Evolutionary conservation across 805 yeast genomes (phyloP), one percentile per base, ranked within the genome.

Genomic region (Schizosaccharomyces lindneri): DNA sequence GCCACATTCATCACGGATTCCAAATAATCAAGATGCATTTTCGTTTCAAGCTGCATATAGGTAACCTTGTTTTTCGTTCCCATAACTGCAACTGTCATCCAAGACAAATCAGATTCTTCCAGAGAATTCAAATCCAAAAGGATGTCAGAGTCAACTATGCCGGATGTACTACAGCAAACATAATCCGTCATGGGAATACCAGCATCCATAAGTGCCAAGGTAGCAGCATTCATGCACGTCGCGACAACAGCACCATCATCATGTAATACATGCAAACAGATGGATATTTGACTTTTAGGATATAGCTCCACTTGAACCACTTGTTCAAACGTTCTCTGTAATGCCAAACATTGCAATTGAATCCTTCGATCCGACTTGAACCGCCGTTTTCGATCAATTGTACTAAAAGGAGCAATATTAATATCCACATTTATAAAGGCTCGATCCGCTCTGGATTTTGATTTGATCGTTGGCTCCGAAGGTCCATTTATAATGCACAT

Each of bases 181-280:
- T 87, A 89, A 70, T 93, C 97, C 68, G 84, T 85, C 84, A 93
- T 83, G 4, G 96, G 84, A 59, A 93, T 83, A 60, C 97, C 97
- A 1, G 97, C 97, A 72, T 93, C 97, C 43, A 93, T 81, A 55
- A 93, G 75, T 0, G 95, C 97, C 66, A 93, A 73, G 0, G 96
- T 87, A 55, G 86, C 79, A 9, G 97, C 86, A 69, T 93, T 93
- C 55, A 87, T 77, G 65, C 93, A 80, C 0, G 85, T 77, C 0
- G 95, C 80, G 65, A 90, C 71, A 31, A 90, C 69, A 0, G 43
- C 60, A 48, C 98, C 98, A 68, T 93, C 98, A 68, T 87, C 87
- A 15, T 87, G 81, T 61, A 93, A 74, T 0, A 93, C 88, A 65
- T 86, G 85, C 5, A 89, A 74, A 55, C 80, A 78, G 5, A 90